These are phyloP conservation scores for Umbelopsis sp. DNA, from an alignment of 192 early-diverging fungal genomes.

Conservation along the genomic window DNA sequence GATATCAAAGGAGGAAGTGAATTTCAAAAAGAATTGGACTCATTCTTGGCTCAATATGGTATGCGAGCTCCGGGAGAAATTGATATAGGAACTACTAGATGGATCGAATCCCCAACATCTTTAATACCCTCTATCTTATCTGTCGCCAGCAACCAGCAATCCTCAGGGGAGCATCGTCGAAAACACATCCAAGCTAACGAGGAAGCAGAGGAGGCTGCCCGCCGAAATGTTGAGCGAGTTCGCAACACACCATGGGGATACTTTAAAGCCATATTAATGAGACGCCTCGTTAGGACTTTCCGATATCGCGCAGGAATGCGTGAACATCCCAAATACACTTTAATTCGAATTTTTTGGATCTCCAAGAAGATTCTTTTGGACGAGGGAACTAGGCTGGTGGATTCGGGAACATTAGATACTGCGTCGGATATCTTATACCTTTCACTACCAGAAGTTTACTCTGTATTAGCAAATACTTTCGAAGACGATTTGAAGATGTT, in stretches of 20 bases:
- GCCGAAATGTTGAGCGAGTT: constrained; percentile 3
- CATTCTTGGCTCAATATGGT: constrained; percentile 10
- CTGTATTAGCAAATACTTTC: neutral
- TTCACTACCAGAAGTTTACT: neutral
- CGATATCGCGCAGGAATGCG: constrained; percentile 6
- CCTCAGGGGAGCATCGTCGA: neutral
- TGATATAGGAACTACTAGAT: neutral
- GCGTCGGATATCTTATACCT: neutral
- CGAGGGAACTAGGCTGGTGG: neutral
- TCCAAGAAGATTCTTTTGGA: neutral
- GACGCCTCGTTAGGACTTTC: neutral
- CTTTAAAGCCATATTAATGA: neutral
- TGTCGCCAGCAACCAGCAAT: neutral
- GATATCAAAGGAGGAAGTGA: neutral
- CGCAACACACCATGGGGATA: constrained; percentile 6
- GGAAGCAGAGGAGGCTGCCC: constrained; percentile 3
- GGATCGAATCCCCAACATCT: neutral
- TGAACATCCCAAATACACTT: constrained; percentile 11
- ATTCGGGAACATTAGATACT: neutral
- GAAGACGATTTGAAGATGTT: neutral
- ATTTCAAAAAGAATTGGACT: neutral
- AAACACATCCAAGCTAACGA: constrained; percentile 6
- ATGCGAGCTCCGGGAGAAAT: constrained; percentile 4
- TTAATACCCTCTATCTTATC: neutral
- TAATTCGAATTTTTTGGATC: neutral